Evolutionary conservation across 257 asterid species (phyloP), one percentile per base, ranked within the genome.

Genomic region (Przewalskia tangutica): DNA sequence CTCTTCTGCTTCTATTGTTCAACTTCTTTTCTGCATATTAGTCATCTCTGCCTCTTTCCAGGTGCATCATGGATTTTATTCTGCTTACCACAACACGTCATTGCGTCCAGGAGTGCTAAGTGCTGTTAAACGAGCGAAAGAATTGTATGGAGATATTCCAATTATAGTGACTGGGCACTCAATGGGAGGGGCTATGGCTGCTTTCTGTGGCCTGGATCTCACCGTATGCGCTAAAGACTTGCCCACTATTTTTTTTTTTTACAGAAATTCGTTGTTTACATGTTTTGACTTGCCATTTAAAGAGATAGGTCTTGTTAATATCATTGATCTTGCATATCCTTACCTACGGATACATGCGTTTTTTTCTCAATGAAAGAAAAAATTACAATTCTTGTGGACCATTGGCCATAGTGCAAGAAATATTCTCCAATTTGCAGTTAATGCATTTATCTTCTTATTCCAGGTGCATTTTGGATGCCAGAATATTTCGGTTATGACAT

Each of bases 151-250:
- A 73, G 89, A 90, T 81, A 85, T 89, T 56, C 84, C 82, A 77
- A 88, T 96, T 80, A 88, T 96, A 85, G 91, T 89, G 71, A 94
- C 98, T 32, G 99, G 99, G 65, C 99, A 96, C 87, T 96, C 99
- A 20, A 96, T 96, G 99, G 99, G 99, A 86, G 99, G 98, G 79
- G 99, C 98, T 54, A 96, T 96, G 82, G 99, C 97, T 71, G 94
- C 97, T 80, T 85, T 96, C 64, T 96, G 99, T 81, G 99, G 89
- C 20, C 95, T 96, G 82, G 99, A 96, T 91, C 95, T 96, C 77
- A 86, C 62, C 63, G 99, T 96, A 91, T 62, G 65, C n/a, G 4
- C 83, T 81, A 48, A 53, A 65, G 83, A 44, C 78, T 32, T 18
- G 12, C 13, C 13, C 16, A 53, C 46, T 32, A 6, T 17, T 50